Conservation (phyloP, 352 stramenopile species). For the Aphanomyces astaci region DNA sequence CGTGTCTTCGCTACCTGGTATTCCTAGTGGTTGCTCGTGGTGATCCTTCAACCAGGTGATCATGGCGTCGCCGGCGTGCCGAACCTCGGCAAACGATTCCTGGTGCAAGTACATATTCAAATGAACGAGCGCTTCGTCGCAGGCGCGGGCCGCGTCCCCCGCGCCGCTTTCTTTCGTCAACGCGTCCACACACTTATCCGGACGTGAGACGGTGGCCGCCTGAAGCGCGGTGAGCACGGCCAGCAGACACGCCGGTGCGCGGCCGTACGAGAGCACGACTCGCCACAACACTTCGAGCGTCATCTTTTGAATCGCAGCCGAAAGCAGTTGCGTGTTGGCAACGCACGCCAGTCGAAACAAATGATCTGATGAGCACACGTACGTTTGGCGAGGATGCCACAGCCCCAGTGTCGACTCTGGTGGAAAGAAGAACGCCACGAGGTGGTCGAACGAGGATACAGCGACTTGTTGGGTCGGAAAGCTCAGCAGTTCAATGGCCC, state of each 20-base stretch:
- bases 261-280: slow-evolving; percentile 41
- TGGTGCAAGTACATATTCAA: slow-evolving; percentile 21
- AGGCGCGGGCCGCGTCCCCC: slow-evolving; percentile 29
- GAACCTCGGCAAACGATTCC: neutral
- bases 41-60: neutral
- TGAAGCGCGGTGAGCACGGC: neutral
- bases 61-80: neutral
- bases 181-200: slow-evolving; percentile 28
- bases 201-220: neutral
- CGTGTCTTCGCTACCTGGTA: no score
- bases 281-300: slow-evolving; percentile 47
- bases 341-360: slow-evolving; percentile 48
- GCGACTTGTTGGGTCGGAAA: slow-evolving; percentile 58
- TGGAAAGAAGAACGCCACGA: slow-evolving; percentile 34
- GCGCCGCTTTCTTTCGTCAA: slow-evolving; percentile 20
- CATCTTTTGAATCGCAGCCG: slow-evolving; percentile 48
- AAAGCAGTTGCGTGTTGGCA: slow-evolving; percentile 39
- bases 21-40: neutral
- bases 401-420: slow-evolving; percentile 37
- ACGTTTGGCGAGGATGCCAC: slow-evolving; percentile 54
- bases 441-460: slow-evolving; percentile 23
- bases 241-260: slow-evolving; percentile 27
- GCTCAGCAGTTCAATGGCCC: slow-evolving; percentile 77
- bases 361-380: slow-evolving; percentile 64
- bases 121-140: slow-evolving; percentile 24